Base-by-base conservation (phyloP, 257 asterid species). In the Salvia splendens region DNA sequence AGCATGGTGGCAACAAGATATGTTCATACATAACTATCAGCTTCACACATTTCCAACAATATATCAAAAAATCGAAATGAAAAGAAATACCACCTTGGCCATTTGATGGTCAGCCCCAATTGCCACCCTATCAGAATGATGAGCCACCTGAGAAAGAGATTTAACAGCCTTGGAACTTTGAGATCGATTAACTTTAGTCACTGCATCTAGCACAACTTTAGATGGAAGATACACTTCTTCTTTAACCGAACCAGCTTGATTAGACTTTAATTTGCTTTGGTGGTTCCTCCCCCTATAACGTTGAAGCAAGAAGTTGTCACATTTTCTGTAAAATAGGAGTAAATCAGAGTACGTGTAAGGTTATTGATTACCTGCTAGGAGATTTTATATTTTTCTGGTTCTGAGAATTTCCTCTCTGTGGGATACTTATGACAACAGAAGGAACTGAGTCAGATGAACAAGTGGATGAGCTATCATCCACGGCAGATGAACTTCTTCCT, bases 401-500 rank as follows among this genome's bases (percentile, higher is more conserved):
- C 24, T 60, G 69, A 33, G 55, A 54, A 17, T 10, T 71, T 12
- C 76, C 76, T 64, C 55, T 64, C 60, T 63, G 77, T 59, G 81
- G 68, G 47, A 78, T 81, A 69, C 66, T 87, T 59, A 68, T 56
- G 5, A 14, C 56, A 17, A 76, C 85, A 10, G 91, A 83, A 52
- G 92, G 93, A 69, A 85, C 81, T 3, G 97, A 88, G 78, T 88
- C 97, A 15, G 95, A 84, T 51, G 96, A 93, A 78, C 95, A 87
- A 42, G 94, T 83, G 46, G 97, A 93, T 50, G 96, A 90, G 82
- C 86, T 90, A 73, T 93, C 98, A 64, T 88, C 97, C 80, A 89
- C 67, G 14, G 67, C 70, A 35, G 89, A 84, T 54, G 86, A 74
- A 66, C 69, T 74, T 73, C 81, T 78, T 33, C 81, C 82, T 64